Base-by-base conservation (phyloP, 192 early-diverging fungal genomes). In the Entomortierella lignicola region DNA sequence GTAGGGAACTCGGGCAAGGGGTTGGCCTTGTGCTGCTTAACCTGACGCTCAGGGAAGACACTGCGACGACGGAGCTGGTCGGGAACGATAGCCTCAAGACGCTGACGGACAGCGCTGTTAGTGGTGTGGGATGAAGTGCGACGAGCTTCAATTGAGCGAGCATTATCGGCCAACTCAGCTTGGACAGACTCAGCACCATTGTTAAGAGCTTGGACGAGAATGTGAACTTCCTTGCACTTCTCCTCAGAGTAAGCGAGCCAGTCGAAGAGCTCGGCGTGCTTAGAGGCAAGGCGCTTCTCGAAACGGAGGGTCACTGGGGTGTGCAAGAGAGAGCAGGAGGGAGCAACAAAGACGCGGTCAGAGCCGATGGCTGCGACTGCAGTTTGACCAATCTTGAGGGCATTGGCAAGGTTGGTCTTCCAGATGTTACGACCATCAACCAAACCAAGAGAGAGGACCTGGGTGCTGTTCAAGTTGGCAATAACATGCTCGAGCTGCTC, bases 361-460 rank as follows among this genome's bases (percentile, higher is more conserved):
- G 89, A 66, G 29, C 94, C 92, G 51, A 95, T 82, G 43, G 86
- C 87, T 25, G 66, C 60, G 44, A 95, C 85, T 48, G 94, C 91
- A 63, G 89, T 85, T 55, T 88, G 57, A 63, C 90, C 93, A 18
- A 88, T 71, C 20, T 73, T 83, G 34, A 98, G 86, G 55, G 94
- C 91, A 64, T 86, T 82, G 63, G 81, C 86, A 50, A 97, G 80
- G 86, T 98, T 93, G 65, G 91, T 87, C 87, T 96, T 97, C 97
- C 97, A 99, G 84, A 99, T 92, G 90, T 99, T 98, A 69, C 97
- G 92, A 44, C 97, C 97, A 84, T 98, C 92, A 63, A 99, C 89
- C 48, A 99, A 86, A 82, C 97, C 97, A 60, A 95, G 85, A n/a
- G 96, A 98, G n/a, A 99, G 87, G 47, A 88, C 70, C 73, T 93